These are phyloP conservation scores for Hypoxylon subgilvum DNA, from an alignment of 495 filamentous ascomycete species.

Conservation along the genomic window DNA sequence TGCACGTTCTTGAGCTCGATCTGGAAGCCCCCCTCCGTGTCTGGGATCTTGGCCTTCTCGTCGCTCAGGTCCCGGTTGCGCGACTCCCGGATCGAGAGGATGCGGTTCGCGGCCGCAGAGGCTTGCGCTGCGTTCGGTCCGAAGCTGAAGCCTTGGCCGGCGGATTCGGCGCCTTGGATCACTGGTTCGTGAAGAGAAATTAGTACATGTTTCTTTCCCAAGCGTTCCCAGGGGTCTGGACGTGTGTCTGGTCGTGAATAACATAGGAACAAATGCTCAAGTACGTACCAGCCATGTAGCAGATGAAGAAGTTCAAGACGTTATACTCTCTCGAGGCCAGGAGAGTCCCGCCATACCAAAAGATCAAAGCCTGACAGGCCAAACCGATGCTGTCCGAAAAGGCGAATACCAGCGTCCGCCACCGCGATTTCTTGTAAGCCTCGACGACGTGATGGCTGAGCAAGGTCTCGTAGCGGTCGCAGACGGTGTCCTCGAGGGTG, in stretches of 20 bases:
- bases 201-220: background rate
- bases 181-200: constrained; percentile 20
- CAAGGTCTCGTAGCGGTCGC: constrained; percentile 49
- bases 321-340: constrained; percentile 47
- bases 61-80: constrained; percentile 25
- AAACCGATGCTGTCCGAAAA: constrained; percentile 52
- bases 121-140: constrained; percentile 59
- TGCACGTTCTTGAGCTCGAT: constrained; percentile 66
- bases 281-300: constrained; percentile 50
- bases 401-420: constrained; percentile 53
- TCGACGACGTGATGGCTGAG: constrained; percentile 46
- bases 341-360: constrained; percentile 57
- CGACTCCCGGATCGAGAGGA: constrained; percentile 50
- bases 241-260: background rate
- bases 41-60: constrained; percentile 28
- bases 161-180: constrained; percentile 54
- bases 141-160: constrained; percentile 55
- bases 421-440: constrained; percentile 53
- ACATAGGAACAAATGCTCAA: background rate
- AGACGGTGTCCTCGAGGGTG: constrained; percentile 62
- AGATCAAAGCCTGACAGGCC: constrained; percentile 56
- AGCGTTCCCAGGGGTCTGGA: too few relatives aligned
- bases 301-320: constrained; percentile 49
- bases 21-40: constrained; percentile 52
- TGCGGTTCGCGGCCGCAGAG: constrained; percentile 51